phyloP scores from a whole-genome alignment of 2,329 filamentous ascomycete species.

The Fusarium armeniacum region DNA sequence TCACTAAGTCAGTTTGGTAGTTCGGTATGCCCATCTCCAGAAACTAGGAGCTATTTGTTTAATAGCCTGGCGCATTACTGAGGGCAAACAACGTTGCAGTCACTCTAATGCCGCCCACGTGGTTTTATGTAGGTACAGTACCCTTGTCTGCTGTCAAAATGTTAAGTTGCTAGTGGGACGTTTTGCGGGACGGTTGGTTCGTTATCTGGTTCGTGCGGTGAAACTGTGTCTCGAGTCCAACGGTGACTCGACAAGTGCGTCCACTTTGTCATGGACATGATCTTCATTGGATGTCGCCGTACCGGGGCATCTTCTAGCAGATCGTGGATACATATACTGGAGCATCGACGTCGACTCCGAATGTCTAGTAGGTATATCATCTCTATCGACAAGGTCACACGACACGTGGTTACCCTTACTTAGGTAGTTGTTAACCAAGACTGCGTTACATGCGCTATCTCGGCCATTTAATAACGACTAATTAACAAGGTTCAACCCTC shows the following conservation, averaged over 20 bases:
- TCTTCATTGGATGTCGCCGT: neutral
- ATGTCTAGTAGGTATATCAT: neutral
- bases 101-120: constrained; percentile 23
- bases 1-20: constrained; percentile 6
- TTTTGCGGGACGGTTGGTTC: constrained; percentile 18
- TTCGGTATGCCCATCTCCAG: neutral
- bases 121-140: constrained; percentile 8
- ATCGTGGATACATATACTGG: neutral
- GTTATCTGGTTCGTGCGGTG: constrained; percentile 24
- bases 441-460: neutral
- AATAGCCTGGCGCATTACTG: constrained; percentile 11
- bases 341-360: neutral
- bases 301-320: neutral
- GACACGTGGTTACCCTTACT: neutral
- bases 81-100: constrained; percentile 1
- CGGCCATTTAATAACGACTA: neutral
- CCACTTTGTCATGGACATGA: neutral
- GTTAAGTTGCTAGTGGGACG: constrained; percentile 8
- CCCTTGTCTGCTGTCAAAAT: constrained; percentile 34
- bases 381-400: neutral
- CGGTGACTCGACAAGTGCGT: constrained; percentile 13
- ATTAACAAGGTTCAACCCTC: neutral
- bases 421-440: constrained; percentile 7
- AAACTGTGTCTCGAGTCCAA: constrained; percentile 8
- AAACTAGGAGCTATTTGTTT: neutral